Evolutionary conservation across 2,329 filamentous ascomycete genomes (phyloP), one percentile per base, ranked within the genome.

Genomic region (Lizonia empirigonia): DNA sequence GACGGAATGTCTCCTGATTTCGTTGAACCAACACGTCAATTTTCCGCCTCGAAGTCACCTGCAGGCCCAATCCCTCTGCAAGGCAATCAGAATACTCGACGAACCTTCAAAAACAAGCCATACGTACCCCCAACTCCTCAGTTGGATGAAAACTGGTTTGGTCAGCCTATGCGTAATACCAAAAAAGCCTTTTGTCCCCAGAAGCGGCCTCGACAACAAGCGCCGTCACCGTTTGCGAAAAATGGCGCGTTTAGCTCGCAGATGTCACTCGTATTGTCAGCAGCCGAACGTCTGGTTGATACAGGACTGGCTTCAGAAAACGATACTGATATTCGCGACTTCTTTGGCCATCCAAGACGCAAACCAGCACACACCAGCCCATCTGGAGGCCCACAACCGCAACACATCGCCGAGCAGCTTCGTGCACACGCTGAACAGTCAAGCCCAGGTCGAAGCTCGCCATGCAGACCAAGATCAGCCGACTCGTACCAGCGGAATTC

Each of bases 301-400:
- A 20, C 20, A 2, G 45, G 24, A 29, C 20, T 57, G 0, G 15
- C 16, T 1, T 55, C 55, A 5, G 40, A 56, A 1, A 57, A 64
- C 16, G 60, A 65, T 10, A 53, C 53, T 7, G 67, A 69, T 44
- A 70, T 69, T 12, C 60, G 67, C 7, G 35, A 57, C 18, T 70
- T 65, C 48, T 65, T 71, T 13, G 29, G 41, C 1, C 24, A 44
- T 4, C 16, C 30, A 5, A 36, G 22, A 35, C 23, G 18, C 29
- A 34, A 8, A 7, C 29, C 13, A 6, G n/a, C 3, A 10, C 23
- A 45, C 16, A 12, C 7, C 3, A 13, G 15, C 7, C 8, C 3
- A 1, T 9, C 16, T 1, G 13, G 20, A 9, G 7, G 19, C 7
- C 10, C 15, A 9, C 23, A 15, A 4, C 15, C 32, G 8, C 40